These are phyloP conservation scores for Penicillium subrubescens DNA, from an alignment of 495 filamentous ascomycete genomes.

Conservation along the genomic window DNA sequence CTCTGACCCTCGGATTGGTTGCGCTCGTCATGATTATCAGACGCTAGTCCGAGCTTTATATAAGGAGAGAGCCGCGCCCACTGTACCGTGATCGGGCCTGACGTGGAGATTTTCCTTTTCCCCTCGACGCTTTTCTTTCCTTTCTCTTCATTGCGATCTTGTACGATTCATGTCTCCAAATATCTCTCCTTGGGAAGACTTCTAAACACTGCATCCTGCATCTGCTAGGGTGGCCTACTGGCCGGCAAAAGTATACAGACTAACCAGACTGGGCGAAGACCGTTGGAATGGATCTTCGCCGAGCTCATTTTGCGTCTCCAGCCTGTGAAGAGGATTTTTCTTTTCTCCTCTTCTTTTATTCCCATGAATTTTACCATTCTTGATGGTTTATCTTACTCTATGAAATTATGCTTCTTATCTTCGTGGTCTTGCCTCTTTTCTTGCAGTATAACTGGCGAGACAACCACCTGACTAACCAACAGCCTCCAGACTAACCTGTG, in stretches of 20 bases:
- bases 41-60: conserved; percentile 38
- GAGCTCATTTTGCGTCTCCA: conserved; percentile 4
- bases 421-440: not conserved
- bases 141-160: not conserved
- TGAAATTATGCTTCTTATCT: not conserved
- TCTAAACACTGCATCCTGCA: not conserved
- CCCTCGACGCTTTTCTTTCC: conserved; percentile 5
- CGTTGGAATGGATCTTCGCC: conserved; percentile 36
- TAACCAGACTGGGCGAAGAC: conserved; percentile 36
- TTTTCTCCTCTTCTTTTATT: conserved; percentile 9
- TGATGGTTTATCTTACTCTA: not conserved
- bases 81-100: conserved; percentile 13
- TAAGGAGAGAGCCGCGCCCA: conserved; percentile 39
- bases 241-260: conserved; percentile 24
- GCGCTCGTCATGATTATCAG: conserved; percentile 33
- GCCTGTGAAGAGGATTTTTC: conserved; percentile 8
- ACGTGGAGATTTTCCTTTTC: conserved; percentile 18
- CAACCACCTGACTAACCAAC: not conserved
- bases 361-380: not conserved
- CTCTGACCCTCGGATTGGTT: conserved; percentile 21
- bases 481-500: not conserved
- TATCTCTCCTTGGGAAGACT: not conserved
- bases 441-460: not conserved
- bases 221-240: not conserved
- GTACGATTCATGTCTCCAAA: not conserved